phyloP scores from a whole-genome alignment of 78 protist species.

The Bodo saltans region DNA sequence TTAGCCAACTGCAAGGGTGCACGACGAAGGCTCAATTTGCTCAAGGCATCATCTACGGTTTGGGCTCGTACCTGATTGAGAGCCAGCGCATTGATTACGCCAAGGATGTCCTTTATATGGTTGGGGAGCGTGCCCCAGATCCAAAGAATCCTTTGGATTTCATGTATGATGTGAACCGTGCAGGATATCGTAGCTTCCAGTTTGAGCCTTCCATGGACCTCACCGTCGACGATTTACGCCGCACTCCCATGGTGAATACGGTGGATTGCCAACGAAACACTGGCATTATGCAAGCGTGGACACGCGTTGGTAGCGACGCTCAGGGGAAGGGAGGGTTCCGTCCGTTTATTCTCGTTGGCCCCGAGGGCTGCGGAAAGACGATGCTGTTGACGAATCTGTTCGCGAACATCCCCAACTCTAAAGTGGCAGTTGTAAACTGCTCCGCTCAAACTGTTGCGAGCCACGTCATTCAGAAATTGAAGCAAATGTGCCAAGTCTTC shows the following conservation, averaged over 20 bases:
- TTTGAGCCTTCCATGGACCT: neutral
- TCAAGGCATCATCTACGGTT: conserved; percentile 55
- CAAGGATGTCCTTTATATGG: conserved; percentile 16
- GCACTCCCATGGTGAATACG: conserved; percentile 45
- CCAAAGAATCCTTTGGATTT: conserved; percentile 38
- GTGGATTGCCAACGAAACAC: conserved; percentile 40
- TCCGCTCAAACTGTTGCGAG: conserved; percentile 59
- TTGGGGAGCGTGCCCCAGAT: conserved; percentile 32
- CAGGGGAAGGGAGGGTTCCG: neutral
- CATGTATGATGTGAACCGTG: neutral
- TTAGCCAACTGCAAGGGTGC: conserved; percentile 47
- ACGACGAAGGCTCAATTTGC: conserved; percentile 34
- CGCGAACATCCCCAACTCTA: neutral
- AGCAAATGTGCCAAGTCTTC: conserved; percentile 35
- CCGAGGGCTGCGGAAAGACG: conserved; percentile 75
- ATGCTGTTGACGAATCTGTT: conserved; percentile 41
- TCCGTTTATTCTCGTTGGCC: conserved; percentile 51
- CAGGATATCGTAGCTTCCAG: neutral
- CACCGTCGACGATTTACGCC: neutral
- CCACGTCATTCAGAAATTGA: conserved; percentile 62
- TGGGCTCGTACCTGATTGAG: conserved; percentile 39
- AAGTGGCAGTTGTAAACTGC: conserved; percentile 58
- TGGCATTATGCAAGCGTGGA: conserved; percentile 44
- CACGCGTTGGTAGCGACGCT: neutral
- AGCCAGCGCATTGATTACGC: conserved; percentile 39